Evolutionary conservation across 225 moss, liverwort and hornwort genomes (phyloP), one percentile per base, ranked within the genome.

Genomic region (Thuidium tamariscinum): DNA sequence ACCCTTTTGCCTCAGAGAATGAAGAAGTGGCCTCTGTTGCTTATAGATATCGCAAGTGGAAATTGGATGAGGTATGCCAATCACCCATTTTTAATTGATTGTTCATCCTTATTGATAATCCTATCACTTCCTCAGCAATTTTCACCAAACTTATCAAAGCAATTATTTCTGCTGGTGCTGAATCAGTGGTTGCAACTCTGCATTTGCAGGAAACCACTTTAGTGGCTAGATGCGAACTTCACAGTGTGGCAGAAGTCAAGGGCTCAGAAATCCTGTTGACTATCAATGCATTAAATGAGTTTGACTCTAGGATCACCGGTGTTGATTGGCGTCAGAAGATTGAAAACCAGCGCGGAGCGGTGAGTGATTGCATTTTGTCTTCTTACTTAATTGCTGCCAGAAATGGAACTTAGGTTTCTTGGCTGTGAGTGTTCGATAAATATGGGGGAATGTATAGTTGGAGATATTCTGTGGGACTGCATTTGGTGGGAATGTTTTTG

Each of bases 311-410:
- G 88, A 96, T 99, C 36, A 99, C 98, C 87, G 98, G 98, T 88
- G 98, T 99, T 10, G 98, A 99, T 81, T 99, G 98, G 98, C 95
- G 96, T 41, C 98, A 99, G 78, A 99, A 97, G 89, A 99, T 99
- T 74, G 98, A 99, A 90, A 99, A 96, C 82, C 98, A 99, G 82
- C 90, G 98, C 34, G 98, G 98, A 96, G 98, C 98, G 71, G 97
- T 97, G 88, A 86, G 96, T 91, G 48, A 17, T 77, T 42, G 42
- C 44, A 59, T 60, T 81, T 79, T 81, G 32, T 83, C 27, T 67
- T 76, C 64, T 25, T 74, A 10, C 10, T n/a, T 49, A 59, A 37
- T 77, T 83, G 64, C 80, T 80, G 74, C 27, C 44, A 25, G 78
- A 61, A 51, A 59, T 76, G 32, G 29, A 74, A 69, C 25, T 52